Evolutionary conservation across 2,329 filamentous ascomycete genomes (phyloP).

Genomic region (Fusarium decemcellulare): DNA sequence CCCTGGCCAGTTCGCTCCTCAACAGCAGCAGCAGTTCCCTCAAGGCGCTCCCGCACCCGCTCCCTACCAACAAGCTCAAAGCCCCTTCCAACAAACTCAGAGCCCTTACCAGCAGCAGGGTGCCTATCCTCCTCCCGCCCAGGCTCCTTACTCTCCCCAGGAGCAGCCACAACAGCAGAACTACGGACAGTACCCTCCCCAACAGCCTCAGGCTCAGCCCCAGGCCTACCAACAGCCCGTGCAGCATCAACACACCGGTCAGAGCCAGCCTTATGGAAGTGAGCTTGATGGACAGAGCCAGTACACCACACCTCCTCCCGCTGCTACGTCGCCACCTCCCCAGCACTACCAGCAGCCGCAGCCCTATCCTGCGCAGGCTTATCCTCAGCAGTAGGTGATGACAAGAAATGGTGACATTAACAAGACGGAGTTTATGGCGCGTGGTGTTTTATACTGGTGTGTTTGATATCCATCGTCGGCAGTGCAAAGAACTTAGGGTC

Average conservation of each 20-base stretch:
- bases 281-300: constrained; percentile 33
- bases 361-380: constrained; percentile 22
- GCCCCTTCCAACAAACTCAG: constrained; percentile 38
- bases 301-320: constrained; percentile 30
- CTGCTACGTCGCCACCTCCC: constrained; percentile 33
- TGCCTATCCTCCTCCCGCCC: constrained; percentile 42
- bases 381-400: constrained; percentile 15
- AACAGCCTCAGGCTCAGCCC: constrained; percentile 18
- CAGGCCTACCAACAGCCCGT: constrained; percentile 35
- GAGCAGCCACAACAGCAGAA: constrained; percentile 38
- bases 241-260: constrained; percentile 16
- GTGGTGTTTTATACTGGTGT: constrained; percentile 15
- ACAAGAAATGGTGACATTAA: background rate
- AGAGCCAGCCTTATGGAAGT: constrained; percentile 28
- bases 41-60: constrained; percentile 22
- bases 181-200: constrained; percentile 40
- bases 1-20: constrained; percentile 16
- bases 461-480: constrained; percentile 12
- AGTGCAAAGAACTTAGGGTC: background rate
- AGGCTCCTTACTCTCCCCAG: constrained; percentile 40
- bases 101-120: constrained; percentile 50
- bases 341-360: constrained; percentile 41
- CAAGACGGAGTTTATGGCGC: background rate
- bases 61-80: constrained; percentile 27
- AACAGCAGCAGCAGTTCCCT: constrained; percentile 31